Percentiles rank a stretch among this genome's conserved stretches.
These are phyloP conservation scores for Phytophthora citricola DNA, from an alignment of 352 stramenopile genomes.

Conservation along the genomic window DNA sequence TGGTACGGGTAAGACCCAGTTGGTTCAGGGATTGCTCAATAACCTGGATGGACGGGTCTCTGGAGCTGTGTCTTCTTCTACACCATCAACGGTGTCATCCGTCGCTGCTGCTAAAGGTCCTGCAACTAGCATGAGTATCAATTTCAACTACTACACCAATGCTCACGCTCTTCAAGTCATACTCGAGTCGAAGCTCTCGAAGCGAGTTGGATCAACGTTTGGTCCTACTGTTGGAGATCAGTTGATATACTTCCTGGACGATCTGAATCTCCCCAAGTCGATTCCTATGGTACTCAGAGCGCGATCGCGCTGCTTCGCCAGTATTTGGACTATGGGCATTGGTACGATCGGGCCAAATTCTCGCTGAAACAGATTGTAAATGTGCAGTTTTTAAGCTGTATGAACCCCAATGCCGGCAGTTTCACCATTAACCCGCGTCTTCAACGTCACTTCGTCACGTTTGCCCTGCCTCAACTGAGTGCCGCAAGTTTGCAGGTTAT, in stretches of 20 bases:
- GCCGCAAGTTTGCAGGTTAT: constrained; percentile 92
- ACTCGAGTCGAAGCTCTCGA: constrained; percentile 90
- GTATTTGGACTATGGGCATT: constrained; percentile 95
- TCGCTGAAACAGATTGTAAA: constrained; percentile 93
- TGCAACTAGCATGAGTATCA: constrained; percentile 74
- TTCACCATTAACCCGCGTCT: constrained; percentile 94
- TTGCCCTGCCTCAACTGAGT: constrained; percentile 91
- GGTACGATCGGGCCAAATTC: constrained; percentile 95
- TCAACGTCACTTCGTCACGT: constrained; percentile 96
- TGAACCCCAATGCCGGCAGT: constrained; percentile 95
- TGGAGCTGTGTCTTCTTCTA: constrained; percentile 22
- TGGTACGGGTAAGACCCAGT: constrained; percentile 95
- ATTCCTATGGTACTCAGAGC: constrained; percentile 95
- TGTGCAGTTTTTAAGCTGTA: constrained; percentile 95
- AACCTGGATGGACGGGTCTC: constrained; percentile 50
- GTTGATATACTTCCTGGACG: constrained; percentile 96
- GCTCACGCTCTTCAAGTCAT: constrained; percentile 74
- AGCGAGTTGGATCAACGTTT: constrained; percentile 89
- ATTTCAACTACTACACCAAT: constrained; percentile 90
- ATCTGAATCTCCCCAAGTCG: constrained; percentile 95
- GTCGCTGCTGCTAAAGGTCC: constrained; percentile 30
- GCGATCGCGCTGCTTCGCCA: constrained; percentile 94
- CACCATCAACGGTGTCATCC: constrained; percentile 22
- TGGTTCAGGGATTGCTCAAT: constrained; percentile 88
- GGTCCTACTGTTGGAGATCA: constrained; percentile 81